These are phyloP conservation scores for Naematelia aurantialba DNA, from an alignment of 768 basidiomycete genomes.

Conservation along the genomic window DNA sequence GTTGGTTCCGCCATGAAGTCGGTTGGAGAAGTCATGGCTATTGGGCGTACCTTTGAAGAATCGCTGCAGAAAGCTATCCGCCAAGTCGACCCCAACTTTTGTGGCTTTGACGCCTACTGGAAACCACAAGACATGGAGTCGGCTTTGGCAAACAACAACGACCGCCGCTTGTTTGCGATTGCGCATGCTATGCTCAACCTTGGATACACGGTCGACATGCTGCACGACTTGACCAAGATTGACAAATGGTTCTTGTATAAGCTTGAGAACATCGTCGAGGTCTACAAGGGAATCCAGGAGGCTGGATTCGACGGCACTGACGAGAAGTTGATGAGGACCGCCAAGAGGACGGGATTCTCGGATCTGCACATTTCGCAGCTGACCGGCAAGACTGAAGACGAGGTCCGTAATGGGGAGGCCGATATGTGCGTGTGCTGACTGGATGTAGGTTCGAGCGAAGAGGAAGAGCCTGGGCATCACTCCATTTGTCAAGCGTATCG, in stretches of 20 bases:
- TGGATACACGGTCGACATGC: conserved; percentile 78
- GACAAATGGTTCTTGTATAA: conserved; percentile 99
- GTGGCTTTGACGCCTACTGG: conserved; percentile 94
- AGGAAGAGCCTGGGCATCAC: conserved; percentile 84
- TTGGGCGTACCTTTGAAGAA: conserved; percentile 98
- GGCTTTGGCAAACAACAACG: conserved; percentile 78
- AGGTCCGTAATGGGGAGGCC: conserved; percentile 24
- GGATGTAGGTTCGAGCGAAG: conserved; percentile 63
- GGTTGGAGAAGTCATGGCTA: conserved; percentile 99
- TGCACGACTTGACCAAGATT: conserved; percentile 95
- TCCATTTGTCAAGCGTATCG: conserved; percentile 98
- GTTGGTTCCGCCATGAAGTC: conserved; percentile 99
- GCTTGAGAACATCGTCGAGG: conserved; percentile 95
- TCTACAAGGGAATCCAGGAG: conserved; percentile 68
- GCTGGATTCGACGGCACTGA: conserved; percentile 67
- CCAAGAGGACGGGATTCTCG: conserved; percentile 93
- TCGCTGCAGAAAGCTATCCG: conserved; percentile 97
- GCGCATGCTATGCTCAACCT: conserved; percentile 97
- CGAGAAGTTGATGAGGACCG: conserved; percentile 72
- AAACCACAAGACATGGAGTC: conserved; percentile 78
- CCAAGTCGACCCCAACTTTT: conserved; percentile 93
- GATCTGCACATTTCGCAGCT: conserved; percentile 87
- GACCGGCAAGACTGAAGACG: conserved; percentile 66
- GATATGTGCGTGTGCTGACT: neutral
- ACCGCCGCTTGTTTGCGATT: conserved; percentile 93